Percentiles rank a stretch among this genome's conserved stretches.
Evolutionary conservation across 257 asterid species (phyloP).

Genomic region (Plantago major): DNA sequence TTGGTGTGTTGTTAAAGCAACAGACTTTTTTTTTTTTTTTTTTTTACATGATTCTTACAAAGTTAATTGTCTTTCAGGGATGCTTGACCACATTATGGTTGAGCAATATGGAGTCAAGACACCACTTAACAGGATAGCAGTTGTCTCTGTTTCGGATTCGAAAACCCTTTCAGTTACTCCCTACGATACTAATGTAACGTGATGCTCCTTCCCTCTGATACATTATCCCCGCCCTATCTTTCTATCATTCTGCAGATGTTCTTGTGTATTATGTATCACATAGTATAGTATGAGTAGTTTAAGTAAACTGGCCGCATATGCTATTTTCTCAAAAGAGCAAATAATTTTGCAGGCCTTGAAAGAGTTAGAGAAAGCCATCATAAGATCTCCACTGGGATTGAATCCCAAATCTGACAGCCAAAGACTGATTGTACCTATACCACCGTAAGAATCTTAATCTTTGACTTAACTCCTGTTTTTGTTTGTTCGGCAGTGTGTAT

Average conservation of each 20-base stretch:
- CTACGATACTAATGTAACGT: constrained; percentile 72
- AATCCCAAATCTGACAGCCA: constrained; percentile 76
- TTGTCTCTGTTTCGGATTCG: constrained; percentile 79
- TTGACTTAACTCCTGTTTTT: not conserved
- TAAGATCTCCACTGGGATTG: constrained; percentile 80
- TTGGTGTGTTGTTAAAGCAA: not conserved
- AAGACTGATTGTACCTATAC: constrained; percentile 72
- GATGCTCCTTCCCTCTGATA: constrained; percentile 16
- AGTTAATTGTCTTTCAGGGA: constrained; percentile 45
- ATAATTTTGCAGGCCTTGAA: constrained; percentile 60
- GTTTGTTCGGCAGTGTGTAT: not conserved
- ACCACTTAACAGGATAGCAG: constrained; percentile 84
- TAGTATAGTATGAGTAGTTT: not conserved
- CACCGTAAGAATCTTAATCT: constrained; percentile 63
- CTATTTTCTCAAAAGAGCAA: constrained; percentile 13
- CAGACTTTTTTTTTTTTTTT: not conserved
- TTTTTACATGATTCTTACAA: not conserved
- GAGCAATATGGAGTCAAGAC: constrained; percentile 68
- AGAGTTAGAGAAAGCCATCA: constrained; percentile 87
- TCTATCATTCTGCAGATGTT: not conserved
- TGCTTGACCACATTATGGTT: constrained; percentile 92
- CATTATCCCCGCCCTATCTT: not conserved
- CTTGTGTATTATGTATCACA: not conserved
- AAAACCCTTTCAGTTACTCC: constrained; percentile 86
- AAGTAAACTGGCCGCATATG: constrained; percentile 9